Evolutionary conservation across 495 filamentous ascomycete genomes (phyloP), one percentile per base, ranked within the genome.

Genomic region (Evansstolkia leycettana): DNA sequence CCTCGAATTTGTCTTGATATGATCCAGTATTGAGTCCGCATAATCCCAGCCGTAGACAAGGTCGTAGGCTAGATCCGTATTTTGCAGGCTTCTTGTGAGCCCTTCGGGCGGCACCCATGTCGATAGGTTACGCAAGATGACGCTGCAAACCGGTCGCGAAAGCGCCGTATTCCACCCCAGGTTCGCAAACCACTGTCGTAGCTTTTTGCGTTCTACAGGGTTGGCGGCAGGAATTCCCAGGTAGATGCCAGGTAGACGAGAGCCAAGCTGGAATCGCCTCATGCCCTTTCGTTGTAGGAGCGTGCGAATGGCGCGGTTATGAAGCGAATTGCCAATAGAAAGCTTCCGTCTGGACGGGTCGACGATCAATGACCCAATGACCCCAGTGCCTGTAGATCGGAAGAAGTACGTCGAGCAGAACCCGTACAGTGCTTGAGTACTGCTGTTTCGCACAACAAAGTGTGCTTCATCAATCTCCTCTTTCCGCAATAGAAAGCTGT

Each of bases 371-470:
- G 81, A 76, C 10, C 78, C 83, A 37, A 94, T 75, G n/a, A 82
- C 78, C 9, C 82, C 86, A 2, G 77, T 80, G 20, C 69, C 67
- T 2, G 71, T 73, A 1, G 72, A 71, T 29, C 72, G 73, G 56
- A 80, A 76, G 54, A 70, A 84, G 50, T 90, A 93, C 7, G 86
- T 92, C 0, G 83, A 77, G 51, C 82, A 85, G 54, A 94, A 94
- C 15, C 86, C 86, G 54, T 89, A 92, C 7, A 94, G 58, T 0
- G 80, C 82, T 31, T 82, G 77, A 1, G 86, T 94, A 54, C 76
- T 87, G 58, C 80, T 88, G 57, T 93, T 94, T 6, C 86, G 81
- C 30, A 94, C 86, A 13, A 93, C 83, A 51, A 84, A 93, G 48
- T 94, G 86, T 7, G 79, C 64, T 53, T 89, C 84, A 32, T 83